Evolutionary conservation across 345 rosid species (phyloP), one percentile per base, ranked within the genome.

Genomic region (Crucihimalaya himalaica): DNA sequence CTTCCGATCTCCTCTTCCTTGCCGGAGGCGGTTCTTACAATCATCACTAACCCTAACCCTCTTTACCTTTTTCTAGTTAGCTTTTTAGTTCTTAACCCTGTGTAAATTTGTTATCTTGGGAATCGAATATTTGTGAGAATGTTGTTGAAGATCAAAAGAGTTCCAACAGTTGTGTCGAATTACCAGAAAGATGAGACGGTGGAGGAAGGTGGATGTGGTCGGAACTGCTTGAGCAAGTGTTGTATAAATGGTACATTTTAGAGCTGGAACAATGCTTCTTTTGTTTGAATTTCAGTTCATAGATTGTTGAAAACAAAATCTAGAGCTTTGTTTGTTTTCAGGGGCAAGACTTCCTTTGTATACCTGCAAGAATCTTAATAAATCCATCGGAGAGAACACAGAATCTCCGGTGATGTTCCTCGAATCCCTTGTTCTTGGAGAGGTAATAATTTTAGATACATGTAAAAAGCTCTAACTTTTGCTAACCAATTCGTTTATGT

Each of bases 1-100:
- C 99, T 77, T 96, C 98, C 28, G 99, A 96, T 84, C 98, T 96
- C 82, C 96, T 92, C 81, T 96, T 96, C 80, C 89, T 92, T 7
- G 99, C 99, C 59, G 99, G 99, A 68, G 99, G 99, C 54, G 99
- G 97, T 77, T 57, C 48, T 32, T 18, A 19, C 43, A 28, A 1
- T 18, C 70, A 40, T 13, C 37, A 25, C 42, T 25, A 12, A 53
- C 73, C 1, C 28, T 28, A 21, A 43, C 16, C 55, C 55, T 27
- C 55, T 15, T 50, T 37, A 5, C 39, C 32, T 31, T 31, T 4
- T 53, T 3, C 28, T 15, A 6, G 7, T 43, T 64, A 73, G 63
- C 2, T 16, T 10, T 29, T 60, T 50, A 10, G 8, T 52, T 73
- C 12, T 39, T 62, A 18, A 7, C 25, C 12, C 43, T 46, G 71